Conservation (phyloP, 2,329 filamentous ascomycete species). For the Decorospora gaudefroyi region DNA sequence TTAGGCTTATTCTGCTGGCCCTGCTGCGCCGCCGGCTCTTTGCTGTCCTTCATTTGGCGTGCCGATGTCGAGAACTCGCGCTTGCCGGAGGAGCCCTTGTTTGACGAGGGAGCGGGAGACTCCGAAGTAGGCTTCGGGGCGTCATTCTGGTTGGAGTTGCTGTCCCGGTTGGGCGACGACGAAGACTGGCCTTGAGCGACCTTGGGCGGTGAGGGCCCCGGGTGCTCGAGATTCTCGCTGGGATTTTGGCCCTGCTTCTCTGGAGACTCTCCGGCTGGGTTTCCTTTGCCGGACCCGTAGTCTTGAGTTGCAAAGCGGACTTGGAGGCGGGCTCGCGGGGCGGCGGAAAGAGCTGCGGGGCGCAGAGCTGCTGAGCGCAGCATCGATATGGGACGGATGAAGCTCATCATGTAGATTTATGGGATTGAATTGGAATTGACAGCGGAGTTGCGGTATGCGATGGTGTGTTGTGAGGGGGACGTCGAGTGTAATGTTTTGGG, state of each 20-base stretch:
- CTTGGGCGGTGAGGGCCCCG: constrained; percentile 52
- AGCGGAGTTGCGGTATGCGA: too few relatives aligned
- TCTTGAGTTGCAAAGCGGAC: constrained; percentile 46
- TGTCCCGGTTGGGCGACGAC: constrained; percentile 37
- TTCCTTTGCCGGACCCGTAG: constrained; percentile 52
- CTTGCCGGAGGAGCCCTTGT: constrained; percentile 14
- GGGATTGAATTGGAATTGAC: constrained; percentile 5
- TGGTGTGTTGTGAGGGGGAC: too few relatives aligned
- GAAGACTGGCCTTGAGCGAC: constrained; percentile 44
- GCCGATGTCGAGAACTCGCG: constrained; percentile 20
- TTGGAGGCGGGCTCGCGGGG: constrained; percentile 36
- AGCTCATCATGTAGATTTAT: constrained; percentile 33
- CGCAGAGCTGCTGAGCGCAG: constrained; percentile 35
- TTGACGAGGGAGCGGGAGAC: constrained; percentile 13
- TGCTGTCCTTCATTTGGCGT: constrained; percentile 15
- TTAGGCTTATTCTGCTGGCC: constrained; percentile 15
- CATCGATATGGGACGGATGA: constrained; percentile 36
- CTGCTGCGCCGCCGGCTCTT: constrained; percentile 25
- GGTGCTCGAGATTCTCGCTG: constrained; percentile 51
- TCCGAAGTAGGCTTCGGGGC: constrained; percentile 12
- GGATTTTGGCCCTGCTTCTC: constrained; percentile 49
- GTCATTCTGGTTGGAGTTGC: constrained; percentile 14
- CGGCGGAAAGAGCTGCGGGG: constrained; percentile 28
- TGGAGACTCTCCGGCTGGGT: constrained; percentile 51
- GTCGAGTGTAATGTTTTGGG: too few relatives aligned